Base-by-base conservation (phyloP, 208 protist species). In the Leishmania turanica region DNA sequence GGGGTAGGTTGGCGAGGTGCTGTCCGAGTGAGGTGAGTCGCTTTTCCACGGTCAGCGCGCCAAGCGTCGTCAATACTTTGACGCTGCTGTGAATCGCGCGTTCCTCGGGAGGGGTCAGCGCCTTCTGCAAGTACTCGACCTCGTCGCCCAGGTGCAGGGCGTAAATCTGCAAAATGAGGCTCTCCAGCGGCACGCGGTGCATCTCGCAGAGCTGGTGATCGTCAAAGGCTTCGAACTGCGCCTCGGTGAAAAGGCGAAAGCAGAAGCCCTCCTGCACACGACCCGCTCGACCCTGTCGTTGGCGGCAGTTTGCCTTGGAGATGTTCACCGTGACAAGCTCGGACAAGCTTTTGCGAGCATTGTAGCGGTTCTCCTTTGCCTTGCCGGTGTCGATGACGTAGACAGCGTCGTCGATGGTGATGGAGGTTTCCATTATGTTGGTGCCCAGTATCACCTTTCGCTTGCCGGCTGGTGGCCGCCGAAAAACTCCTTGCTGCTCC, bases 381-480 rank as follows among this genome's bases (percentile, higher is more conserved):
- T 98, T 96, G 68, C 99, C 99, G 49, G 91, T 97, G 90, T 99
- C 99, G 49, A 99, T 98, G 1, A 99, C 99, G 51, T 97, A 98
- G 34, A 98, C 96, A 49, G 95, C 95, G 88, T 99, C 99, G 76
- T 99, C 98, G 81, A 99, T 99, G 47, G 99, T 99, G 74, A 99
- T 96, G 62, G 96, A 99, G 1, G 99, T 99, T 81, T 99, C 98
- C 83, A 99, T 99, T 80, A 99, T 99, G 89, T 99, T 99, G 9
- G 99, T 99, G 54, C 95, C 92, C 8, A 99, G 87, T 37, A 99
- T 95, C 49, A 99, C 89, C 88, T 99, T 99, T 58, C 98, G 88
- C 77, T 96, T 94, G 27, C 96, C 96, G 37, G 80, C 74, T 34
- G 96, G 96, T 7, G 97, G 92, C 9, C 83, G 80, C 40, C 94